Evolutionary conservation across 2,329 filamentous ascomycete genomes (phyloP).

Genomic region (Aspergillus fumigatus): DNA sequence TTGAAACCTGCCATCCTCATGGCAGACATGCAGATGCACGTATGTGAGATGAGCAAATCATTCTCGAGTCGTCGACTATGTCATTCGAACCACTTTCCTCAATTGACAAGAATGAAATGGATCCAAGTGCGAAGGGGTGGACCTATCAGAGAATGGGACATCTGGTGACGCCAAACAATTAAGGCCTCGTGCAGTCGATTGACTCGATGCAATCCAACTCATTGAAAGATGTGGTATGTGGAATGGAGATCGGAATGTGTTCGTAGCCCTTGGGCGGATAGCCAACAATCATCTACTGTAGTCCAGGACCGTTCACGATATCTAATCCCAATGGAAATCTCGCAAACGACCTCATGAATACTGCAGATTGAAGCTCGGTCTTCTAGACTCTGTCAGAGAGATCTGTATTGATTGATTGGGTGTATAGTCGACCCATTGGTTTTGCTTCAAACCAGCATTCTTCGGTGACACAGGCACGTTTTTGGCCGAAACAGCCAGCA

Average conservation of each 20-base stretch:
- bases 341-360: neutral
- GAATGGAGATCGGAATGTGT: conserved; percentile 4
- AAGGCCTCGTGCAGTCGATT: neutral
- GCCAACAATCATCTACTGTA: neutral
- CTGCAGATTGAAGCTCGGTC: neutral
- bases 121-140: neutral
- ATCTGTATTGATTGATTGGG: neutral
- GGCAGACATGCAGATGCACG: neutral
- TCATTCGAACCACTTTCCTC: neutral
- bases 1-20: neutral
- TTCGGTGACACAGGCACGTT: neutral
- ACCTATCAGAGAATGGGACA: neutral
- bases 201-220: neutral
- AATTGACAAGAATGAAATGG: neutral
- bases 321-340: neutral
- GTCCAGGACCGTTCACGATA: neutral
- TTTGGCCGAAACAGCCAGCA: neutral
- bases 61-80: neutral
- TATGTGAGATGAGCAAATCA: neutral
- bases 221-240: conserved; percentile 9
- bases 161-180: neutral
- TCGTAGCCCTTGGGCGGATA: neutral
- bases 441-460: neutral
- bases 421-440: neutral
- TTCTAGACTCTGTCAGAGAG: neutral